Percentiles rank a stretch among this genome's conserved stretches.
phyloP scores from a whole-genome alignment of 495 filamentous ascomycete genomes.

The Xylaria nigripes region DNA sequence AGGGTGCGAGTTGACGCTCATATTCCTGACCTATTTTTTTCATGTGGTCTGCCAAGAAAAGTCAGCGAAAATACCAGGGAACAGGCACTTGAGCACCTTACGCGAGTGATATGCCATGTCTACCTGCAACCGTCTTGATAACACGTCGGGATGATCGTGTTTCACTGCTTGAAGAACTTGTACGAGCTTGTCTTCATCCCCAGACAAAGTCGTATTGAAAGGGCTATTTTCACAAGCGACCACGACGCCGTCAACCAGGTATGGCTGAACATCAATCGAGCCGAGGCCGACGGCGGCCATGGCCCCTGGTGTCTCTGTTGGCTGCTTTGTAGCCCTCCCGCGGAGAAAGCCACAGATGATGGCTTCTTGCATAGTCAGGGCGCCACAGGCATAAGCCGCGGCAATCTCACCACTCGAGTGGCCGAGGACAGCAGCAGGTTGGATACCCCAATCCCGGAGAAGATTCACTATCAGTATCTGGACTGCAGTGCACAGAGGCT shows the following conservation, averaged over 20 bases:
- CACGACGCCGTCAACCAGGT: neutral
- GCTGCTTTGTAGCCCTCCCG: conserved; percentile 9
- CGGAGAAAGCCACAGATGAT: conserved; percentile 27
- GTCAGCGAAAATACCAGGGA: too few species aligned
- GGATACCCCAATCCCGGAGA: conserved; percentile 35
- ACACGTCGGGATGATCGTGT: neutral
- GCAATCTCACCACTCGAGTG: conserved; percentile 39
- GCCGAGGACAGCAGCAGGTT: conserved; percentile 26
- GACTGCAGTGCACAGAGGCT: conserved; percentile 35
- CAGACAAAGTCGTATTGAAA: conserved; percentile 37
- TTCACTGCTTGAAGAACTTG: too few species aligned
- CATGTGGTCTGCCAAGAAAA: conserved; percentile 38
- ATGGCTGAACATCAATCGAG: neutral
- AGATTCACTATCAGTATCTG: conserved; percentile 43
- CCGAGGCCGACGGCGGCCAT: conserved; percentile 4
- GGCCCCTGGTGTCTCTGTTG: neutral
- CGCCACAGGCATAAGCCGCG: conserved; percentile 28
- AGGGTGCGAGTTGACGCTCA: conserved; percentile 11
- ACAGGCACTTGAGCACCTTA: conserved; percentile 27
- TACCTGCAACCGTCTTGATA: conserved; percentile 13
- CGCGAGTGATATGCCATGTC: conserved; percentile 20
- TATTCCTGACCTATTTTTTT: conserved; percentile 17
- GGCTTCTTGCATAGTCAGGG: conserved; percentile 11
- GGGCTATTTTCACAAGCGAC: conserved; percentile 40
- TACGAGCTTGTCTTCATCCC: conserved; percentile 3